Conservation (phyloP, 2,329 filamentous ascomycete species). For the Podosphaera xanthii region DNA sequence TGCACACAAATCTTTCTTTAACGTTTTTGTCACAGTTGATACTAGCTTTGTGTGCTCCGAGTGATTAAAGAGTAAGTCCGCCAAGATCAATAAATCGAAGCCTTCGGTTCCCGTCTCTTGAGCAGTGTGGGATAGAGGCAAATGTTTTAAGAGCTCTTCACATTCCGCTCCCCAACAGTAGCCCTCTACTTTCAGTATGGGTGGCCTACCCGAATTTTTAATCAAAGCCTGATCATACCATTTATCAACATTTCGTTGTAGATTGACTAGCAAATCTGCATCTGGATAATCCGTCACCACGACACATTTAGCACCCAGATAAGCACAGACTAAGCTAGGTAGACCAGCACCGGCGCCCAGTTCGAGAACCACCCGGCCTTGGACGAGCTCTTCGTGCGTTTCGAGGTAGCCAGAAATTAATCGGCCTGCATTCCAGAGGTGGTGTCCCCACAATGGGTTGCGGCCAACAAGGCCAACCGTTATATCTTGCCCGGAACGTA, state of each 20-base stretch:
- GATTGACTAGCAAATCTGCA: constrained; percentile 55
- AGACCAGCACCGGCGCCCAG: constrained; percentile 75
- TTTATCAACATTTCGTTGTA: constrained; percentile 47
- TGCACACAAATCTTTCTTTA: constrained; percentile 23
- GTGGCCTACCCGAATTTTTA: neutral
- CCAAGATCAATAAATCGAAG: constrained; percentile 69
- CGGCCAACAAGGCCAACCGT: constrained; percentile 61
- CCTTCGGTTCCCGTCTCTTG: constrained; percentile 10
- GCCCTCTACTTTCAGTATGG: constrained; percentile 24
- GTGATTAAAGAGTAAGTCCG: constrained; percentile 80
- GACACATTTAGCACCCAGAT: constrained; percentile 44
- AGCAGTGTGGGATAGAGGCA: constrained; percentile 17
- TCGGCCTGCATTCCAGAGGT: constrained; percentile 76
- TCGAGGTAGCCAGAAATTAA: constrained; percentile 62
- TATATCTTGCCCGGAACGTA: constrained; percentile 32
- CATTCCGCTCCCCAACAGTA: constrained; percentile 65
- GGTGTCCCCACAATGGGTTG: constrained; percentile 74
- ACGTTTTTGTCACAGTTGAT: constrained; percentile 42
- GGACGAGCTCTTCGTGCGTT: constrained; percentile 37
- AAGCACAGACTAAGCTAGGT: constrained; percentile 54
- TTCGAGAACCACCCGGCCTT: constrained; percentile 53
- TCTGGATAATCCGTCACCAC: constrained; percentile 85
- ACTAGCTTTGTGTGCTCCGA: constrained; percentile 64
- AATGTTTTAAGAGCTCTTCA: constrained; percentile 30
- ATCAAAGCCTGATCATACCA: constrained; percentile 23